Conservation (phyloP, 768 basidiomycete genomes). For the Leccinum subgranulosum region DNA sequence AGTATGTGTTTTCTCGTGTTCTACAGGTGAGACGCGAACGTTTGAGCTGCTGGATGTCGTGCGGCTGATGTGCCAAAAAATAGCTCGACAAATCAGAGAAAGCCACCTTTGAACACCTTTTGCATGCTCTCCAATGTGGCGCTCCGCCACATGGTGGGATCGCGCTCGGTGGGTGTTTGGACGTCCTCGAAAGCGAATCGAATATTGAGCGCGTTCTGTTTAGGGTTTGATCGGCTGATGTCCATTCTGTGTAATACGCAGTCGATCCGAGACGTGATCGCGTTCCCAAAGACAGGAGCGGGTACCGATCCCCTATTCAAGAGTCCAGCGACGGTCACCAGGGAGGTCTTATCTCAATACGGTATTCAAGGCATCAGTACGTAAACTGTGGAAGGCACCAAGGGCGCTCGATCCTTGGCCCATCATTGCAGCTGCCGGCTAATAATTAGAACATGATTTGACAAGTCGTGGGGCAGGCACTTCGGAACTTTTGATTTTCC, state of each 20-base stretch:
- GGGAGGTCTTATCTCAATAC: conserved; percentile 59
- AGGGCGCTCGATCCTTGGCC: not conserved
- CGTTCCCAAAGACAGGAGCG: conserved; percentile 87
- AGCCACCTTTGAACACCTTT: conserved; percentile 74
- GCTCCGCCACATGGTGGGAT: conserved; percentile 97
- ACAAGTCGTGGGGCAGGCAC: not conserved
- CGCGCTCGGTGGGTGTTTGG: conserved; percentile 64
- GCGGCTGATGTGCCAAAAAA: conserved; percentile 7
- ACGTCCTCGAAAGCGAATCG: conserved; percentile 3
- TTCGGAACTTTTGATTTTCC: not conserved
- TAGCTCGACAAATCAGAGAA: conserved; percentile 76
- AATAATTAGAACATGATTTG: not conserved
- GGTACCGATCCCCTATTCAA: conserved; percentile 88
- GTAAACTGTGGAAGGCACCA: conserved; percentile 6
- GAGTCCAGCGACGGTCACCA: conserved; percentile 66
- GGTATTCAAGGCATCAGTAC: conserved; percentile 43
- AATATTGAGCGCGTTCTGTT: conserved; percentile 2
- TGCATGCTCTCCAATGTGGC: conserved; percentile 84
- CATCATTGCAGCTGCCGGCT: not conserved
- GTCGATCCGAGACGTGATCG: conserved; percentile 94
- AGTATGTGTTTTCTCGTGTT: conserved; percentile 71
- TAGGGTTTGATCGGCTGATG: conserved; percentile 93
- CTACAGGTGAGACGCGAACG: conserved; percentile 58
- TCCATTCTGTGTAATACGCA: conserved; percentile 82
- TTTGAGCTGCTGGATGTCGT: conserved; percentile 7